Percentiles rank a stretch among this genome's conserved stretches.
These are phyloP conservation scores for Saraca asoca DNA, from an alignment of 331 rosid genomes.

Conservation along the genomic window DNA sequence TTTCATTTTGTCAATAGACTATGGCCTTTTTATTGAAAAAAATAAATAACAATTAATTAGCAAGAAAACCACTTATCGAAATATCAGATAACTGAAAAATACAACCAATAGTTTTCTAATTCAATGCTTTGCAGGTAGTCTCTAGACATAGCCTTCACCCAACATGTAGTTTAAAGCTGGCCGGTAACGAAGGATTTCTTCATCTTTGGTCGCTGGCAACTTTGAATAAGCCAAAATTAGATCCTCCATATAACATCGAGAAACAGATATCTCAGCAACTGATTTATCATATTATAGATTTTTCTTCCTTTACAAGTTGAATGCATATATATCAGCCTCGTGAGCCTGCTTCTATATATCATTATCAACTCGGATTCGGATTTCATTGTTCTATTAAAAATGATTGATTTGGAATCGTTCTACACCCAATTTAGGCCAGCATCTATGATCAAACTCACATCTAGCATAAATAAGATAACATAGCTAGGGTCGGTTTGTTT, in stretches of 20 bases:
- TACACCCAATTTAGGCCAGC: too few relatives aligned
- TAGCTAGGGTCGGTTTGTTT: too few relatives aligned
- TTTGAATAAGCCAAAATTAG: conserved; percentile 23
- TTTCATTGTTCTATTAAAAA: neutral
- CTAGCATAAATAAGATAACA: too few relatives aligned
- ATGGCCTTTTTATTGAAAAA: neutral
- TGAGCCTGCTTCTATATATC: conserved; percentile 22
- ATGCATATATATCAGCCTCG: conserved; percentile 3
- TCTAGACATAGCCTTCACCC: neutral
- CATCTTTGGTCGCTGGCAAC: neutral
- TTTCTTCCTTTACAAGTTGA: conserved; percentile 26
- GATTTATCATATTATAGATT: neutral
- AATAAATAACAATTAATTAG: too few relatives aligned
- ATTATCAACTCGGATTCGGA: conserved; percentile 10
- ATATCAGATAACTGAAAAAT: too few relatives aligned
- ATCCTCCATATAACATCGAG: conserved; percentile 16
- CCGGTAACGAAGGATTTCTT: neutral
- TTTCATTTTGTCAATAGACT: conserved; percentile 5
- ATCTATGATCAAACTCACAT: too few relatives aligned
- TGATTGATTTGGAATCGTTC: too few relatives aligned
- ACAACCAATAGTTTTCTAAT: too few relatives aligned
- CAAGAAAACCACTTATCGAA: too few relatives aligned
- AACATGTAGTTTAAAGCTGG: too few relatives aligned
- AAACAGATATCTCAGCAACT: neutral
- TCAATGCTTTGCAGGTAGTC: too few relatives aligned